Conservation (phyloP, 306 rosid genomes). For the Cicer cuneatum region DNA sequence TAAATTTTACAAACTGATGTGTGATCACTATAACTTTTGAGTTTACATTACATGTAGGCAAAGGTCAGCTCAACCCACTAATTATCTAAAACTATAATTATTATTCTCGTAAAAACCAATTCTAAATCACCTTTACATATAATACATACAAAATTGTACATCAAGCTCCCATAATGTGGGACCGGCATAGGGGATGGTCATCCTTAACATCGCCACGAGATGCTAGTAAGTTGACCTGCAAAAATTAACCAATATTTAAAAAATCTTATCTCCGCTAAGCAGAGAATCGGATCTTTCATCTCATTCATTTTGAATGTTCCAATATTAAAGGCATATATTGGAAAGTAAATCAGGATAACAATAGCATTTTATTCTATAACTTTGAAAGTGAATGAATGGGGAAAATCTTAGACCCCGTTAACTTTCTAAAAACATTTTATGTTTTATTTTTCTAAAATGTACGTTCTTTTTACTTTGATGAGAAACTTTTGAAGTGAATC, state of each 20-base stretch:
- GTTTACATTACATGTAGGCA: constrained; percentile 35
- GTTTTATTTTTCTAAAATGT: too few relatives aligned
- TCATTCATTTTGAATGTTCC: constrained; percentile 31
- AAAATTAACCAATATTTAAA: constrained; percentile 12
- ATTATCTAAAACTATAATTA: neutral
- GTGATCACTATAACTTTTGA: constrained; percentile 7
- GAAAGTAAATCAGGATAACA: constrained; percentile 14
- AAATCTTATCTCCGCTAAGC: constrained; percentile 5
- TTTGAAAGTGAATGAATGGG: constrained; percentile 1
- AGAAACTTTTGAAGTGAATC: too few relatives aligned
- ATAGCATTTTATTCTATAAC: constrained; percentile 12
- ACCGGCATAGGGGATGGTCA: constrained; percentile 46
- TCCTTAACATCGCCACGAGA: constrained; percentile 55
- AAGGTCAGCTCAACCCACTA: constrained; percentile 1
- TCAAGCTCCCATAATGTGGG: constrained; percentile 74
- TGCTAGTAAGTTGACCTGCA: constrained; percentile 74
- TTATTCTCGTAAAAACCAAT: neutral
- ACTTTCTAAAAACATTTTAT: too few relatives aligned
- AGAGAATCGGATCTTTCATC: neutral
- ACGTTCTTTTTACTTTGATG: too few relatives aligned
- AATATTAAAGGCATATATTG: neutral
- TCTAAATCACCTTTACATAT: neutral
- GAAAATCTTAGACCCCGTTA: neutral
- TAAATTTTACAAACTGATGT: constrained; percentile 3
- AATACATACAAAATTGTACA: constrained; percentile 39